Evolutionary conservation across 2,329 filamentous ascomycete species (phyloP), one percentile per base, ranked within the genome.

Genomic region (Xylaria hypoxylon): DNA sequence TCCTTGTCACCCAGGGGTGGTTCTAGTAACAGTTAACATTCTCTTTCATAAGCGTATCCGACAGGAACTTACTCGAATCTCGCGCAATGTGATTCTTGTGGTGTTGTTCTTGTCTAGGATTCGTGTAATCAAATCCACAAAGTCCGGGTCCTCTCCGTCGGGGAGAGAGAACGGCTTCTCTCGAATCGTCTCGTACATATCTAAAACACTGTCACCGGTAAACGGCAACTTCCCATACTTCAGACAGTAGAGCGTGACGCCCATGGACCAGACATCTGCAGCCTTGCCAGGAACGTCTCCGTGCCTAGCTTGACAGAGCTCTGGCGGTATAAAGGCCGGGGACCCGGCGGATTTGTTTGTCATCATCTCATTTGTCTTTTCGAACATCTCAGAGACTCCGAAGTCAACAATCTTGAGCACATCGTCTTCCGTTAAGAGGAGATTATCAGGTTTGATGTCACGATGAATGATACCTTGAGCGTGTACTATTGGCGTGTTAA

Each of bases 331-430:
- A 75, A 99, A 99, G 0, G 96, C 96, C 0, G 96, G 96, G 3
- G 94, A 97, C 1, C 96, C 96, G 11, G 94, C 94, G 3, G 94
- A 95, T 80, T 98, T 99, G 65, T 91, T 90, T 0, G 93, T 97
- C 77, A 89, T 90, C 96, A 98, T 98, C 51, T 93, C 87, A 1
- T 91, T 85, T 2, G 82, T 75, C 77, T 96, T 97, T 76, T 95
- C 91, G 73, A 99, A 99, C 90, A 99, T 97, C 77, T 99, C 95
- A 0, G 95, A 98, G 7, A 98, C 96, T n/a, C 96, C 96, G 83
- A 99, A 99, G 79, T 98, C 96, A 59, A 97, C 94, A 70, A 99
- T 91, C 78, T 98, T 99, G 59, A 99, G 87, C n/a, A 97, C 89
- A 74, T 98, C 92, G 62, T 97, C 94, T 40, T 90, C 87, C 0